phyloP scores from a whole-genome alignment of 192 early-diverging fungal species.

The Podila verticillata region DNA sequence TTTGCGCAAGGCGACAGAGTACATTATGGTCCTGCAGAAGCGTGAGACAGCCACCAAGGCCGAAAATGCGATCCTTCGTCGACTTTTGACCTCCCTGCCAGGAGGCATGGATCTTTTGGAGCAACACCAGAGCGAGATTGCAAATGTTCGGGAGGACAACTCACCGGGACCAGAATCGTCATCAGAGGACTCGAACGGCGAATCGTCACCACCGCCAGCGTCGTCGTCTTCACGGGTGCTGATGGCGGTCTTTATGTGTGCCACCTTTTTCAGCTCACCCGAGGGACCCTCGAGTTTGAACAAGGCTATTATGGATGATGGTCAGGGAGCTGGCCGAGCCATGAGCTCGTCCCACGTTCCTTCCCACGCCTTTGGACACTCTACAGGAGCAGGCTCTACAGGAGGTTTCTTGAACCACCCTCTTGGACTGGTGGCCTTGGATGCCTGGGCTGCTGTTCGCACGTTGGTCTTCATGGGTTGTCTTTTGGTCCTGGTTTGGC shows the following conservation, averaged over 20 bases:
- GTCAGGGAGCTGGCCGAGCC: conserved; percentile 36
- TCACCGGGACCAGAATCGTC: conserved; percentile 17
- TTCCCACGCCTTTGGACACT: conserved; percentile 10
- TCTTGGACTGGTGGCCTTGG: conserved; percentile 27
- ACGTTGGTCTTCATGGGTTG: conserved; percentile 44
- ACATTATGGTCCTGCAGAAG: conserved; percentile 73
- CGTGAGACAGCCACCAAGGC: conserved; percentile 50
- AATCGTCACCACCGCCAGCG: conserved; percentile 41
- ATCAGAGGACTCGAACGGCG: conserved; percentile 31
- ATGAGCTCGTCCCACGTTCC: conserved; percentile 25
- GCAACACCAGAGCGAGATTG: conserved; percentile 20
- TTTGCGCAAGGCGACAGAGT: conserved; percentile 90
- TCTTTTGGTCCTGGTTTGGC: conserved; percentile 41
- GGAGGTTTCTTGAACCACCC: conserved; percentile 1
- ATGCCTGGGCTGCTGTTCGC: conserved; percentile 40
- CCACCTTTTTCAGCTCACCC: conserved; percentile 62
- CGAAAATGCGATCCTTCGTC: conserved; percentile 57
- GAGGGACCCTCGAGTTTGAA: conserved; percentile 26
- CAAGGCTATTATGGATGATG: conserved; percentile 40
- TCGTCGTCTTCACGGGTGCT: conserved; percentile 57
- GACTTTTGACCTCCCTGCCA: conserved; percentile 54
- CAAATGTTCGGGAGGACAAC: conserved; percentile 11
- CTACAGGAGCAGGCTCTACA: not conserved
- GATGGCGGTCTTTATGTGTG: conserved; percentile 70
- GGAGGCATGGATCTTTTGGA: conserved; percentile 56